These are phyloP conservation scores for Colletotrichum spinosum DNA, from an alignment of 2,329 filamentous ascomycete genomes.

Conservation along the genomic window DNA sequence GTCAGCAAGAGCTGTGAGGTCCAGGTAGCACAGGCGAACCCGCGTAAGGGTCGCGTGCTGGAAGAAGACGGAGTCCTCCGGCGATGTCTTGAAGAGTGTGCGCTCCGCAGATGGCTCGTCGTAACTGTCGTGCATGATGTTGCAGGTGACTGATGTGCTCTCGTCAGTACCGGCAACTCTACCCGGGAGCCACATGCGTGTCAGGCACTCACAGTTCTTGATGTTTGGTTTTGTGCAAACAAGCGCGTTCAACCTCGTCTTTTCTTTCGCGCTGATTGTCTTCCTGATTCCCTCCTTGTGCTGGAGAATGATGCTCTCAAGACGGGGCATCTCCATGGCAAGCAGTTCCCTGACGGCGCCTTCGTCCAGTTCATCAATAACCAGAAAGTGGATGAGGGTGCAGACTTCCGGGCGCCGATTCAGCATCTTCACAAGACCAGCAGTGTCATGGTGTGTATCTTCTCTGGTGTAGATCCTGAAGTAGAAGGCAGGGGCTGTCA, in stretches of 20 bases:
- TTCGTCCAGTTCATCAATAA: background rate
- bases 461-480: background rate
- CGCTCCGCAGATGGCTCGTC: background rate
- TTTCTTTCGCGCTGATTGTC: background rate
- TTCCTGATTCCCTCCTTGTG: background rate
- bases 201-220: background rate
- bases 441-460: background rate
- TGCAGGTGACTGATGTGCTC: background rate
- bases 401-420: background rate
- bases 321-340: background rate
- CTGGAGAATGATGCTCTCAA: background rate
- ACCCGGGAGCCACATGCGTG: background rate
- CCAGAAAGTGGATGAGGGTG: background rate
- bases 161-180: background rate
- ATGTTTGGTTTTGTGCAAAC: background rate
- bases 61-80: background rate
- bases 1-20: background rate
- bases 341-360: background rate
- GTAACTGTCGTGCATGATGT: background rate
- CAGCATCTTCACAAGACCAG: background rate
- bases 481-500: background rate
- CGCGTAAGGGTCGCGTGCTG: background rate
- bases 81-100: background rate
- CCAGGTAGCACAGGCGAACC: background rate
- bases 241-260: background rate